These are phyloP conservation scores for Gaultheria prostrata DNA, from an alignment of 148 eudicot genomes.

Conservation along the genomic window DNA sequence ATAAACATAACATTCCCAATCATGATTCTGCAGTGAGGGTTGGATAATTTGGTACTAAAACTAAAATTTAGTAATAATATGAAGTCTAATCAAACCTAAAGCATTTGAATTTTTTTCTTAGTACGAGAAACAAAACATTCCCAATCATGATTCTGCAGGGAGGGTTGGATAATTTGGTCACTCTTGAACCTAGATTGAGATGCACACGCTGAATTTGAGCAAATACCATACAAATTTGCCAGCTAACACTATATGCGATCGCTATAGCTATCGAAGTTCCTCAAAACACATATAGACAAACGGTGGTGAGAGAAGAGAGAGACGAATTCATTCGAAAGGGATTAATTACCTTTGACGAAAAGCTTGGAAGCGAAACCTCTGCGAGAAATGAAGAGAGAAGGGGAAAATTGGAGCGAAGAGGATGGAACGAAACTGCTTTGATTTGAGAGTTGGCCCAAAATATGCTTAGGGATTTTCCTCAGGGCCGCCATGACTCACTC, in stretches of 20 bases:
- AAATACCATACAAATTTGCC: background rate
- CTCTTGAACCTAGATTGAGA: background rate
- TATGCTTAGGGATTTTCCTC: conserved; percentile 23
- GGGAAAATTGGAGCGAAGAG: conserved; percentile 9
- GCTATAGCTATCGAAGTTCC: background rate
- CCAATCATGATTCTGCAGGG: background rate
- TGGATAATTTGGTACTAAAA: background rate
- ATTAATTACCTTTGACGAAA: conserved; percentile 57
- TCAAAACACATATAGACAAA: background rate
- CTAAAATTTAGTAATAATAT: too few relatives aligned
- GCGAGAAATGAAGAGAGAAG: conserved; percentile 32
- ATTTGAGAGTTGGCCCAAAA: conserved; percentile 2
- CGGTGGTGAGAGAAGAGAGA: background rate
- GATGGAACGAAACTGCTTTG: background rate
- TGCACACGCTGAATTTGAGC: background rate
- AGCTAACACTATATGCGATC: background rate
- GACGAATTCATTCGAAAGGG: background rate
- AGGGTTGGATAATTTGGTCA: background rate
- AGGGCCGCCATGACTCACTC: conserved; percentile 52
- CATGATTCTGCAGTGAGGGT: background rate
- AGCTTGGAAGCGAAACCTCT: conserved; percentile 74
- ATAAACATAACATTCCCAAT: background rate
- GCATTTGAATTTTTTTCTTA: background rate
- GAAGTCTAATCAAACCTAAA: background rate
- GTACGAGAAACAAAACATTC: background rate